Conservation (phyloP, 2,329 filamentous ascomycete species). For the Fusarium algeriense region DNA sequence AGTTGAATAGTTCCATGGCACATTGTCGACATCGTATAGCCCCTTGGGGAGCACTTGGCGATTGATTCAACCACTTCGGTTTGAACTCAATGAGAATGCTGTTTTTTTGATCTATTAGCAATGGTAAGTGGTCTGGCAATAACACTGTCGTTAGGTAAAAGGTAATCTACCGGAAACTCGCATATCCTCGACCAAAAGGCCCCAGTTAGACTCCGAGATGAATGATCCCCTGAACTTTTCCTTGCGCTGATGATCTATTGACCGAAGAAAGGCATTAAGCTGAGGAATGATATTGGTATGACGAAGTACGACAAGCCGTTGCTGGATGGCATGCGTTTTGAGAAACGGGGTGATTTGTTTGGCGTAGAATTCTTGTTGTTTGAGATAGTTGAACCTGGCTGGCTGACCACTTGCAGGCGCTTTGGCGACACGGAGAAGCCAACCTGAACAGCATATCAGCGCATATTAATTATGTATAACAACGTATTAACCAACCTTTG, state of each 20-base stretch:
- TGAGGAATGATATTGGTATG: slow-evolving; percentile 54
- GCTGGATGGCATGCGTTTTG: slow-evolving; percentile 51
- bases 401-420: slow-evolving; percentile 48
- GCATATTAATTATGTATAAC: slow-evolving; percentile 1
- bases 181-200: slow-evolving; percentile 82
- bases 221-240: slow-evolving; percentile 63
- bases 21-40: slow-evolving; percentile 81
- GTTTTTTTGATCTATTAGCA: slow-evolving; percentile 46
- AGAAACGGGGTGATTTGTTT: slow-evolving; percentile 52
- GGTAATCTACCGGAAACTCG: slow-evolving; percentile 48
- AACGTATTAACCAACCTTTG: slow-evolving; percentile 50
- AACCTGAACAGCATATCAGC: slow-evolving; percentile 47
- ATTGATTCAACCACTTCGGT: slow-evolving; percentile 86
- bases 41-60: slow-evolving; percentile 73
- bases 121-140: slow-evolving; percentile 4
- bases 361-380: slow-evolving; percentile 54
- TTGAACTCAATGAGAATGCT: slow-evolving; percentile 77
- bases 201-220: slow-evolving; percentile 69
- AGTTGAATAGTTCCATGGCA: slow-evolving; percentile 63
- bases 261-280: slow-evolving; percentile 66
- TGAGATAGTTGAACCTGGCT: slow-evolving; percentile 54
- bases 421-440: slow-evolving; percentile 57
- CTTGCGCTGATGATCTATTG: slow-evolving; percentile 60
- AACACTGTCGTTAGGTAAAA: background rate
- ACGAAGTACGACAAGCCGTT: slow-evolving; percentile 55